Evolutionary conservation across 805 yeast genomes (phyloP), one percentile per base, ranked within the genome.

Genomic region (Saccharomycopsis sp.): DNA sequence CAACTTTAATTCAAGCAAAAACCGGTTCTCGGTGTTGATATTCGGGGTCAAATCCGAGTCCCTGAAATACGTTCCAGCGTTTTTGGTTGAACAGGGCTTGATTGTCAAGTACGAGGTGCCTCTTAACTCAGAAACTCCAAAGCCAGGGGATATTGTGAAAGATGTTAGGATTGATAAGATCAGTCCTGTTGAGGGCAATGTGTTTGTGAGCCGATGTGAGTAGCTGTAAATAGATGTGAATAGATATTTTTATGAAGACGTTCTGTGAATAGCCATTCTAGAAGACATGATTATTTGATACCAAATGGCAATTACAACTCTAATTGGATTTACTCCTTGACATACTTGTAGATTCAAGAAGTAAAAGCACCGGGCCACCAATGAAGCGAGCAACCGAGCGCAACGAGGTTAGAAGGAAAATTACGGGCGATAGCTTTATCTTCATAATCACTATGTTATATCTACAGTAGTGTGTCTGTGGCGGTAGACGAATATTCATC

Each of bases 131-230:
- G 59, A 56, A 2, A 66, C 72, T 35, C 74, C 81, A 23, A 67
- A 65, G 12, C 74, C 80, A 42, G 85, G 85, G 1, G 80, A 78
- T 53, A 58, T 70, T 0, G 64, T 80, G 2, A 70, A 68, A 5
- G 70, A 71, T 54, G 77, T 80, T 29, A 65, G 64, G 20, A 71
- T 80, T 17, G 69, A 69, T 15, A 76, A 71, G 49, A 67, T 80
- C 2, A 81, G 79, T 61, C 70, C 77, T 44, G 63, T 80, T 25
- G 79, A 75, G 17, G 80, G 80, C 8, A 62, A 65, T 7, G 23
- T 55, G 2, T 35, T 47, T 49, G 57, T 55, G 14, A 19, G 29
- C 23, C 47, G 15, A 17, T 29, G 38, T 29, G 38, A 29, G 12
- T 29, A 29, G 12, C 38, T 29, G n/a, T n/a, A n/a, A n/a, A n/a